A percentile compares a stretch with the other conserved stretches of the same genome.
Evolutionary conservation across 169 alveolate species (phyloP).

Genomic region (Sarcocystis neurona): DNA sequence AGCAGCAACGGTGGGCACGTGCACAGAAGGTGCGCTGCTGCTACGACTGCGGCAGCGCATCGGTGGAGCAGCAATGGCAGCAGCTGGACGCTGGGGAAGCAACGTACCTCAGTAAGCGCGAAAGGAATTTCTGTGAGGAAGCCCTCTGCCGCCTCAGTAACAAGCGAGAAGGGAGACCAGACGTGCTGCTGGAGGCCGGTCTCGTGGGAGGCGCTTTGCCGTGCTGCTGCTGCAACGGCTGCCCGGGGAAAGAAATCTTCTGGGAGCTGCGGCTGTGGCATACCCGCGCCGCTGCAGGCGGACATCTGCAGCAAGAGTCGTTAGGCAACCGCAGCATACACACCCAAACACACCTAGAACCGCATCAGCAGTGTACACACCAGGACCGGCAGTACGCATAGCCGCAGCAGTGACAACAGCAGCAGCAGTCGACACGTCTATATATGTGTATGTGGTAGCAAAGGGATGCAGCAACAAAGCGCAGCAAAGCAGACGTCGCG

Average conservation of each 20-base stretch:
- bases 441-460: no score
- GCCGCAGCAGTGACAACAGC: no score
- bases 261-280: neutral
- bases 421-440: no score
- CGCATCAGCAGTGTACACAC: no score
- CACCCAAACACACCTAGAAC: no score
- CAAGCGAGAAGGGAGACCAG: neutral
- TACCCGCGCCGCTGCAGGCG: constrained; percentile 2
- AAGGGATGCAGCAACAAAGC: no score
- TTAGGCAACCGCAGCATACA: no score
- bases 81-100: neutral
- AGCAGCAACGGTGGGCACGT: no score
- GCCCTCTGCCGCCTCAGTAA: constrained; percentile 36
- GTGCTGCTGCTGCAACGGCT: constrained; percentile 33
- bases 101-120: constrained; percentile 44
- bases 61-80: neutral
- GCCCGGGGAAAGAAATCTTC: constrained; percentile 35
- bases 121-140: constrained; percentile 38
- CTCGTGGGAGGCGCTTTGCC: neutral
- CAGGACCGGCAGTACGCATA: no score
- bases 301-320: constrained; percentile 52
- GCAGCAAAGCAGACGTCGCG: no score
- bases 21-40: no score
- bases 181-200: constrained; percentile 47
- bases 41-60: neutral